Base-by-base conservation (phyloP, 192 early-diverging fungal species). In the Coemansia sp. region DNA sequence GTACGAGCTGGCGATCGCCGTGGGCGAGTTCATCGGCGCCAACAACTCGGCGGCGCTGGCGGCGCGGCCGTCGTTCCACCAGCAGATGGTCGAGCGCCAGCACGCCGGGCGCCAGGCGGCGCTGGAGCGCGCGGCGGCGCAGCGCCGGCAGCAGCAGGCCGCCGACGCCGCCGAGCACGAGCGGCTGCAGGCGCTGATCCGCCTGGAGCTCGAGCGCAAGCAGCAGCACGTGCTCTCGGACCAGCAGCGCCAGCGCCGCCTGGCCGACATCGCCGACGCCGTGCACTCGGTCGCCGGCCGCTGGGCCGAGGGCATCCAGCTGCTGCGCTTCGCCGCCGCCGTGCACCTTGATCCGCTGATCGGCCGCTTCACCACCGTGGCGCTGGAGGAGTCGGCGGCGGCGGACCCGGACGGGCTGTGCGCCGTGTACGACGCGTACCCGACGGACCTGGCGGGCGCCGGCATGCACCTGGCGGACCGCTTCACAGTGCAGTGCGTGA, bases 1-100 rank as follows among this genome's bases (percentile, higher is more conserved):
- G 40, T 88, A 82, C 35, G 84, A 85, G 38, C 51, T 90, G 6
- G 78, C 83, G 0, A 69, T 79, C 3, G 63, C 62, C 19, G 51
- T 86, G 19, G 78, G 81, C 33, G 84, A 83, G 13, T 87, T 71
- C 36, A 69, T 90, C 17, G 78, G 83, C 7, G 61, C 63, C 11
- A 78, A 88, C 59, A 71, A 75, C 22, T 77, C 79, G 2, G 78
- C 71, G 18, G 83, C 81, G 39, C 75, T 78, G 30, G 78, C 73
- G 0, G 59, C 68, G 15, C 48, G 47, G 21, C 64, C 61, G 14
- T 79, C 77, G 22, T 74, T 69, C 35, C 47, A 79, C 63, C 57
- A 70, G 63, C 65, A 73, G 27, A 74, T 74, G 70, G 65, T 75
- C 8, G 65, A 79, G 37, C 66, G 71, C 13, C 56, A 68, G 19